phyloP scores from a whole-genome alignment of 192 early-diverging fungal genomes.

The Linnemannia hyalina region DNA sequence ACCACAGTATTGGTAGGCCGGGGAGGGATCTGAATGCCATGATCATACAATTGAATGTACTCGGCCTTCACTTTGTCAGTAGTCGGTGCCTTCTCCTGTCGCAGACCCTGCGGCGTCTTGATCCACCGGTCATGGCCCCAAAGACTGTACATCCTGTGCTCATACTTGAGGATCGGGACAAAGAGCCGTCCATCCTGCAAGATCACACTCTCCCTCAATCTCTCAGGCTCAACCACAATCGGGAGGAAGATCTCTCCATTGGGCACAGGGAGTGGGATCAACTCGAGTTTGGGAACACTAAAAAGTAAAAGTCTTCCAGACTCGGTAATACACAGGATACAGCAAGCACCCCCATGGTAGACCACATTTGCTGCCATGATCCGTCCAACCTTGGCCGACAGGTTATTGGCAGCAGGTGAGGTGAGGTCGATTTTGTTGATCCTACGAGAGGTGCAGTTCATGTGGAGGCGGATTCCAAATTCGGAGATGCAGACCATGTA shows the following conservation, averaged over 20 bases:
- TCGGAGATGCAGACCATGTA: conserved; percentile 45
- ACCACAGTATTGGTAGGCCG: conserved; percentile 13
- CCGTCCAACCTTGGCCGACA: conserved; percentile 8
- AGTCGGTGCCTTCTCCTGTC: conserved; percentile 14
- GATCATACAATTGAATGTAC: conserved; percentile 41
- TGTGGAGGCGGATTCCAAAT: conserved; percentile 40
- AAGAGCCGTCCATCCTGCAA: conserved; percentile 37
- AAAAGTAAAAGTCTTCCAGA: conserved; percentile 39
- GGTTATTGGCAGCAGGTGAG: neutral
- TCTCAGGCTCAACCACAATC: conserved; percentile 30
- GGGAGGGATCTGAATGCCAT: conserved; percentile 33
- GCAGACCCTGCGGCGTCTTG: conserved; percentile 14
- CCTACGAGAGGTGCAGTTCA: conserved; percentile 51
- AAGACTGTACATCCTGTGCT: conserved; percentile 48
- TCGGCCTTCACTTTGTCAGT: neutral
- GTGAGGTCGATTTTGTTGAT: conserved; percentile 45
- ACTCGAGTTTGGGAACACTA: conserved; percentile 47
- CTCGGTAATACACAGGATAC: conserved; percentile 45
- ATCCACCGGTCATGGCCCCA: conserved; percentile 55
- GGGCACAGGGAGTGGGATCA: conserved; percentile 28
- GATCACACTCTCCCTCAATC: conserved; percentile 36
- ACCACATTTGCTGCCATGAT: conserved; percentile 51
- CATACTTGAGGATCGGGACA: conserved; percentile 50
- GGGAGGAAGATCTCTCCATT: conserved; percentile 32
- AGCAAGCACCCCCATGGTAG: conserved; percentile 41